Percentiles rank a stretch among this genome's conserved stretches.
These are phyloP conservation scores for Bipolaris oryzae DNA, from an alignment of 2,329 filamentous ascomycete genomes.

Conservation along the genomic window DNA sequence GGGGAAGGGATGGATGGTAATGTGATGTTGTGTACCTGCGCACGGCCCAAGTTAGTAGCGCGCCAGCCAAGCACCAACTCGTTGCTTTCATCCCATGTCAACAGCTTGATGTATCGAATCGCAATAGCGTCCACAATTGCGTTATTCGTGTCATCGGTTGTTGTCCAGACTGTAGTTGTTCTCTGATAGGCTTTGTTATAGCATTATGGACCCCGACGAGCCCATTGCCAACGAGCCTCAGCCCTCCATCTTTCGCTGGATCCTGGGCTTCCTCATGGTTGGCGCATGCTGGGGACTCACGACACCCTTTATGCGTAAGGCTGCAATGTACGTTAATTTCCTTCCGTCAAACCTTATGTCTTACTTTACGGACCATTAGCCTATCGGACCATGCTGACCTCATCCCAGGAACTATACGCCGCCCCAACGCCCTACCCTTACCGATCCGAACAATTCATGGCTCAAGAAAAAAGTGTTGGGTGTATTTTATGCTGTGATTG, in stretches of 20 bases:
- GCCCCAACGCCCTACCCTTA: conserved; percentile 41
- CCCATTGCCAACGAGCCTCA: conserved; percentile 31
- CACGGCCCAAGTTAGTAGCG: conserved; percentile 7
- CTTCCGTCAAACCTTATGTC: too few species aligned
- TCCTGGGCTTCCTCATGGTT: conserved; percentile 87
- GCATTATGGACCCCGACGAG: conserved; percentile 39
- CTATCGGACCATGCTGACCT: conserved; percentile 1
- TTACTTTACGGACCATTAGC: not conserved
- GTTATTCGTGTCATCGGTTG: not conserved
- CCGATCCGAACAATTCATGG: conserved; percentile 58
- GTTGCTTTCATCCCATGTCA: not conserved
- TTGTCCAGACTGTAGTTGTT: not conserved
- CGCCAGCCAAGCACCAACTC: not conserved
- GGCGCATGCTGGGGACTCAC: conserved; percentile 93
- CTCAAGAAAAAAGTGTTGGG: conserved; percentile 67
- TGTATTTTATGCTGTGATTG: conserved; percentile 74
- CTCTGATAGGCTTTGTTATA: not conserved
- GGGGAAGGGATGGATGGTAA: not conserved
- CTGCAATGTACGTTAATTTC: conserved; percentile 63
- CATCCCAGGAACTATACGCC: conserved; percentile 64
- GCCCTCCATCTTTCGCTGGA: conserved; percentile 73
- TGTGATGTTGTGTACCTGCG: conserved; percentile 9
- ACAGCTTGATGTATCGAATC: not conserved
- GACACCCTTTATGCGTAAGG: conserved; percentile 84
- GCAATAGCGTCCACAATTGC: not conserved